These are phyloP conservation scores for Phlebopus sp. DNA, from an alignment of 1,284 basidiomycete species.

Conservation along the genomic window DNA sequence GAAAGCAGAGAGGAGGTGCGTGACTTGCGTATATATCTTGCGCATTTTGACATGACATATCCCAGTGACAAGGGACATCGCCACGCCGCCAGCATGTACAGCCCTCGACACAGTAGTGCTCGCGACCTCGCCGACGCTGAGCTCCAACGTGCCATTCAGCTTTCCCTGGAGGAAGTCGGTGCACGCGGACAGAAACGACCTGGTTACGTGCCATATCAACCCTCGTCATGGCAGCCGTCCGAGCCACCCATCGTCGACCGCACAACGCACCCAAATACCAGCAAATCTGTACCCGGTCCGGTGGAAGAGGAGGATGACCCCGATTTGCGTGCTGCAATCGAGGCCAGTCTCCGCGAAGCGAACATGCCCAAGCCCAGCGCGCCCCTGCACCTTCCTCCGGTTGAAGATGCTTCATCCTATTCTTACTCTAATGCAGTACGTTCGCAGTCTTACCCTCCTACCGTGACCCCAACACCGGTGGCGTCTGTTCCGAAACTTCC, in stretches of 20 bases:
- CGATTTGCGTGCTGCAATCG: conserved; percentile 91
- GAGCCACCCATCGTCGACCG: conserved; percentile 74
- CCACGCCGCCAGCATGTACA: conserved; percentile 48
- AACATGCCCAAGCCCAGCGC: conserved; percentile 79
- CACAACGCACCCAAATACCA: conserved; percentile 41
- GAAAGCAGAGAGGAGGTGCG: conserved; percentile 51
- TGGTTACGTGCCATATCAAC: conserved; percentile 69
- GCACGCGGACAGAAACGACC: conserved; percentile 48
- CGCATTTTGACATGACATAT: conserved; percentile 5
- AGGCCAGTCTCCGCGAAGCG: conserved; percentile 88
- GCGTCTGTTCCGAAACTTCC: conserved; percentile 54
- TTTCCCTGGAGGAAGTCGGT: conserved; percentile 82
- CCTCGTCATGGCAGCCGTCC: conserved; percentile 55
- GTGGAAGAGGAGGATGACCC: conserved; percentile 87
- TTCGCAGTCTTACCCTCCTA: conserved; percentile 45
- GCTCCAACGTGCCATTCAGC: conserved; percentile 89
- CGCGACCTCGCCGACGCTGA: conserved; percentile 83
- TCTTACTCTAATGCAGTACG: conserved; percentile 21
- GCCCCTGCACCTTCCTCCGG: conserved; percentile 58
- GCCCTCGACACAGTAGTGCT: conserved; percentile 49
- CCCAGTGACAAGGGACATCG: conserved; percentile 46
- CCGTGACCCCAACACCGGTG: conserved; percentile 37
- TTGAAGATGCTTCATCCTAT: conserved; percentile 38
- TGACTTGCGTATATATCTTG: not conserved
- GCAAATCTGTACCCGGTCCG: conserved; percentile 22